A percentile compares a stretch with the other conserved stretches of the same genome.
These are phyloP conservation scores for Saxophila tyrrhenica DNA, from an alignment of 495 filamentous ascomycete genomes.

Conservation along the genomic window DNA sequence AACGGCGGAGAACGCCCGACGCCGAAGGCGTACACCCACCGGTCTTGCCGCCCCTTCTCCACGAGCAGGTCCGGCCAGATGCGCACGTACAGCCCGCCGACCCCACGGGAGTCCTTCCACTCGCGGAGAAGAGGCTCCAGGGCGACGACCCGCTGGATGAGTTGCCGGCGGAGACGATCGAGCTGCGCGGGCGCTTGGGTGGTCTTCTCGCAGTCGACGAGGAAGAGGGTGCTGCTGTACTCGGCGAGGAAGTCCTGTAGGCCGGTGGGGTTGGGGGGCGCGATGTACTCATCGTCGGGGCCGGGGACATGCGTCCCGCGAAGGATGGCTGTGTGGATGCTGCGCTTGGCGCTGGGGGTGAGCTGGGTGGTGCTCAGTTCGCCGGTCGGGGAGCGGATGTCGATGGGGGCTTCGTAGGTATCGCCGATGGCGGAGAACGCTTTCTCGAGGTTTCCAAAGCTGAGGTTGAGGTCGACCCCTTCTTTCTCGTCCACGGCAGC, in stretches of 20 bases:
- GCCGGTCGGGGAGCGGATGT: not conserved
- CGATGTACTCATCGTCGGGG: not conserved
- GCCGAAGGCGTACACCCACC: not conserved
- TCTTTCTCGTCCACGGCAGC: not conserved
- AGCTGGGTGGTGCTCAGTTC: not conserved
- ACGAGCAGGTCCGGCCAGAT: not conserved
- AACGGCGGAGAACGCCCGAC: not conserved
- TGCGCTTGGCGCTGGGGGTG: no score
- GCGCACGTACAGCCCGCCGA: not conserved
- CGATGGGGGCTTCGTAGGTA: not conserved
- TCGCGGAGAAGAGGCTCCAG: not conserved
- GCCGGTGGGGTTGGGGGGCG: not conserved
- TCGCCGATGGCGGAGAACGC: not conserved
- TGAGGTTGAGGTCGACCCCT: not conserved
- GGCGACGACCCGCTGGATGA: not conserved
- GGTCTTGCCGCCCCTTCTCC: not conserved
- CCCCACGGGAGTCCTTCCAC: no score
- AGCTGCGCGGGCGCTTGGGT: not conserved
- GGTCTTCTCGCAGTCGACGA: not conserved
- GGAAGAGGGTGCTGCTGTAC: not conserved
- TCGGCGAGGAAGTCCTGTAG: not conserved
- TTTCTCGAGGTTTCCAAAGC: no score
- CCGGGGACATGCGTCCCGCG: no score
- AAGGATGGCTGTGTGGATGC: not conserved
- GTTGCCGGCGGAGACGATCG: not conserved